phyloP scores from a whole-genome alignment of 2,329 filamentous ascomycete genomes.

The Fusarium hainanense region DNA sequence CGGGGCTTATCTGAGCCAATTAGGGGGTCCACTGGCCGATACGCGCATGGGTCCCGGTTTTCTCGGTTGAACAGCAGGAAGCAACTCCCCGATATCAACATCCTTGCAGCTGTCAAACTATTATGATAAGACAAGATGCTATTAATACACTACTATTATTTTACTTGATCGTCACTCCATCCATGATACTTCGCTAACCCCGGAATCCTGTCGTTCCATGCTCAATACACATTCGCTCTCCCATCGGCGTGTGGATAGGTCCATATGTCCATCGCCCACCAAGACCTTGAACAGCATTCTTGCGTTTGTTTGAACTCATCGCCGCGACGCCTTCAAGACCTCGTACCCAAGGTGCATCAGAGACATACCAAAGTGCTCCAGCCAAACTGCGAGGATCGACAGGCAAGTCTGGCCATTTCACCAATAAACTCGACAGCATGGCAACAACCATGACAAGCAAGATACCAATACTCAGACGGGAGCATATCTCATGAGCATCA shows the following conservation, averaged over 20 bases:
- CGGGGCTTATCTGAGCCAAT: conserved; percentile 22
- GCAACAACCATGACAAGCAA: conserved; percentile 56
- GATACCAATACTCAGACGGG: conserved; percentile 53
- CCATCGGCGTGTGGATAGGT: conserved; percentile 25
- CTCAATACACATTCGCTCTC: conserved; percentile 35
- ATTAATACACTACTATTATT: neutral
- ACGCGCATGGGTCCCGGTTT: conserved; percentile 9
- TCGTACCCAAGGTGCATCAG: conserved; percentile 34
- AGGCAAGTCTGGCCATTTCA: conserved; percentile 57
- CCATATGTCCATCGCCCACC: conserved; percentile 37
- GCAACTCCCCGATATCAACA: conserved; percentile 34
- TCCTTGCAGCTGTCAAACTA: neutral
- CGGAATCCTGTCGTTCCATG: conserved; percentile 29
- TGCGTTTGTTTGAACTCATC: conserved; percentile 26
- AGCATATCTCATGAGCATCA: conserved; percentile 54
- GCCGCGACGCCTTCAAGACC: conserved; percentile 33
- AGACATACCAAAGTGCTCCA: conserved; percentile 57
- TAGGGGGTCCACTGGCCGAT: conserved; percentile 28
- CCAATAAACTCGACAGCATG: conserved; percentile 53
- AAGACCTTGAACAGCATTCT: conserved; percentile 23
- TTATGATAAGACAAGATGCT: neutral
- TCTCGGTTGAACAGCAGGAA: conserved; percentile 12
- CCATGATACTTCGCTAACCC: no score
- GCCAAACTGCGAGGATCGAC: conserved; percentile 59
- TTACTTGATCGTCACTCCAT: neutral